phyloP scores from a whole-genome alignment of 1,139 yeast genomes.

The Debaryomyces udenii region DNA sequence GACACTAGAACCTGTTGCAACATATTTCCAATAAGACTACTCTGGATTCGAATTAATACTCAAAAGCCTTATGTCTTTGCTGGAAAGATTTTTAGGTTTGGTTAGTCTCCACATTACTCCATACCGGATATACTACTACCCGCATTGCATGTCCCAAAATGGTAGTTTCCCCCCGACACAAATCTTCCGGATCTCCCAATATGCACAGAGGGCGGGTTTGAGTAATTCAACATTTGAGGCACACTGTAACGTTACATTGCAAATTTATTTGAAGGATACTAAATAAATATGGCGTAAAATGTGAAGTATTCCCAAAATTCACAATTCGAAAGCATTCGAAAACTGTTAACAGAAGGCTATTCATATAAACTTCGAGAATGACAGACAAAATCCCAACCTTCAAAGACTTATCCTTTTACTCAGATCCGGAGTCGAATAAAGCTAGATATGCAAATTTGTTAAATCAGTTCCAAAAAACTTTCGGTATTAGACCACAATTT shows the following conservation, averaged over 20 bases:
- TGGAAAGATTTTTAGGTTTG: too few species aligned
- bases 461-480: conserved; percentile 23
- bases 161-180: neutral
- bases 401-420: conserved; percentile 38
- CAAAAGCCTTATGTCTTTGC: too few species aligned
- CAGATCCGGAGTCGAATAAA: conserved; percentile 28
- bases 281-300: conserved; percentile 7
- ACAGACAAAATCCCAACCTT: conserved; percentile 34
- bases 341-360: too few species aligned
- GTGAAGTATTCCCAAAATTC: too few species aligned
- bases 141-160: neutral
- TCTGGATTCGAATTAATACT: too few species aligned
- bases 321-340: too few species aligned
- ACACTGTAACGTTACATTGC: conserved; percentile 12
- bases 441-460: conserved; percentile 30
- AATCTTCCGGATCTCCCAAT: neutral
- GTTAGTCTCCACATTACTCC: too few species aligned
- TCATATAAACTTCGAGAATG: conserved; percentile 5
- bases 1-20: too few species aligned
- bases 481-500: conserved; percentile 39
- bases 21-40: too few species aligned
- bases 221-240: neutral
- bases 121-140: too few species aligned
- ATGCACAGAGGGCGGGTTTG: neutral
- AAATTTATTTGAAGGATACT: neutral